phyloP scores from a whole-genome alignment of 345 rosid genomes.

The Capsella bursapastoris region DNA sequence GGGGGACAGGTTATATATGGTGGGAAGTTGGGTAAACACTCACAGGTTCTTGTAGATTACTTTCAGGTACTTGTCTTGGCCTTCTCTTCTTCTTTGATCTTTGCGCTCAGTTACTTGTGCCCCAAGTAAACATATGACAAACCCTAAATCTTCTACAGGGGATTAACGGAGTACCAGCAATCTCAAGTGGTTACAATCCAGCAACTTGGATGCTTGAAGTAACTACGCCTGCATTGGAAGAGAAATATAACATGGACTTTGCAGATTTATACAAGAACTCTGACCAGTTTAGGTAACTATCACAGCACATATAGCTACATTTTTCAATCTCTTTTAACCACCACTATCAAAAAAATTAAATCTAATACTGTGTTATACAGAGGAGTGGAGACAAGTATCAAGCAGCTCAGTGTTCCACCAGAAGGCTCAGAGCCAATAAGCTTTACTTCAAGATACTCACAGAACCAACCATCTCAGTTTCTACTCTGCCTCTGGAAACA shows the following conservation, averaged over 20 bases:
- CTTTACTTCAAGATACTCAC: constrained; percentile 64
- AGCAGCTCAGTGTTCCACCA: constrained; percentile 59
- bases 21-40: constrained; percentile 77
- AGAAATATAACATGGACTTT: constrained; percentile 65
- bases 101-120: neutral
- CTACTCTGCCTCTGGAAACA: constrained; percentile 75
- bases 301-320: neutral
- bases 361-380: constrained; percentile 44
- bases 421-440: constrained; percentile 66
- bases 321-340: neutral
- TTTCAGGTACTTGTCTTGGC: constrained; percentile 64
- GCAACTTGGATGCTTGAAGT: constrained; percentile 99
- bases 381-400: constrained; percentile 69
- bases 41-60: constrained; percentile 70
- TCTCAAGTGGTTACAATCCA: constrained; percentile 75
- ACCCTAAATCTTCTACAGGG: constrained; percentile 48
- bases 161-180: constrained; percentile 61
- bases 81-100: constrained; percentile 5
- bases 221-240: constrained; percentile 70
- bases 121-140: constrained; percentile 7
- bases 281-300: constrained; percentile 60
- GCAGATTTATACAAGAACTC: constrained; percentile 70
- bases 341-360: neutral
- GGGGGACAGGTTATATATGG: constrained; percentile 91
- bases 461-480: constrained; percentile 60